Evolutionary conservation across 2,329 filamentous ascomycete genomes (phyloP), one percentile per base, ranked within the genome.

Genomic region (Penicillium glabrum): DNA sequence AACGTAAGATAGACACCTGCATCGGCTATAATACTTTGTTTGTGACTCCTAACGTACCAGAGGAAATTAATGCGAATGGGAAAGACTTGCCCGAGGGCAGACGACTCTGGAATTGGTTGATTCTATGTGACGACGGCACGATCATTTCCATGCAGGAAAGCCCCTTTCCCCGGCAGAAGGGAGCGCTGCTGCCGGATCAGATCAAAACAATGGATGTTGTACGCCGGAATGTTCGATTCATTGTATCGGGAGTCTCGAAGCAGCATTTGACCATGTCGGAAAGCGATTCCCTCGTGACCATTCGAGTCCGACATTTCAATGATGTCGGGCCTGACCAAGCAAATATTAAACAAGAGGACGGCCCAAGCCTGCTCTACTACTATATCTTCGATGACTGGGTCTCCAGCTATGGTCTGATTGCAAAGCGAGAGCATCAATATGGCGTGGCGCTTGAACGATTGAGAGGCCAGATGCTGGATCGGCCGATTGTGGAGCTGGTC

Each of bases 381-480:
- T 88, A 87, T 68, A 77, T 88, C 2, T 88, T 88, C 64, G 86
- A 88, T 66, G 86, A 88, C 67, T 88, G 85, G 85, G 80, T 83
- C 50, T 84, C 84, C 11, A 86, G 82, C 51, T 87, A 86, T 67
- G 80, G 80, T 35, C 75, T 88, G 11, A 81, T 88, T 46, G 82
- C 84, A 3, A 79, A 82, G 23, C 78, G 81, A 52, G 83, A 86
- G 58, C 78, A 81, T 58, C 76, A 75, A 48, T 82, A 82, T 49
- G 77, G 77, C 4, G 69, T 72, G 19, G 65, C 70, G 50, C 74
- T 88, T 21, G 80, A 84, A 57, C 64, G 73, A 33, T 66, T 86
- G 65, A 78, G 84, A 53, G 59, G 72, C 51, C 72, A 83, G 51
- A 87, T 88, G 85, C 76, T 87, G 29, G 68, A 78, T 0, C 77